Evolutionary conservation across 805 yeast genomes (phyloP), one percentile per base, ranked within the genome.

Genomic region (Candida dajiaensis): DNA sequence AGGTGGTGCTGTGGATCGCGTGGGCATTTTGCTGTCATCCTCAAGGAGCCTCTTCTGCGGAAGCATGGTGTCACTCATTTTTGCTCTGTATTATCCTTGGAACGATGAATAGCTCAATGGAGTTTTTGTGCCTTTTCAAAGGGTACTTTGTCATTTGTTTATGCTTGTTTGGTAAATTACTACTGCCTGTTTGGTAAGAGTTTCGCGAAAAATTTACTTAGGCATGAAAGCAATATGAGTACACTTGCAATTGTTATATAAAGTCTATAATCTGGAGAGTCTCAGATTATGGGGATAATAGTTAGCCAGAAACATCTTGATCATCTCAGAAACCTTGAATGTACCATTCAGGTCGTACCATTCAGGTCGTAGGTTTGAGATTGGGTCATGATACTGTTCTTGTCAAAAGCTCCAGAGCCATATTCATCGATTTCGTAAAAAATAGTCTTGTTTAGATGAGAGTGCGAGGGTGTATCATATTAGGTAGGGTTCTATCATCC

Each of bases 31-130:
- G 20, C 33, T 13, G 15, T 31, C 46, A 5, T 43, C 48, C 10
- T 45, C 44, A 8, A 38, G 7, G 5, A 31, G 19, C 15, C 50
- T 40, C 25, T 48, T 48, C 33, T 41, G 46, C 1, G 50, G 50
- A 1, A 48, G 6, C 3, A 36, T 9, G 15, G 38, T 10, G 10
- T 48, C 50, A 8, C 46, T 9, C 50, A 47, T 47, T 18, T 19
- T 6, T n/a, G 36, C 28, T 25, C 28, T 25, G 28, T 8, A 12
- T 25, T 25, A 25, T 7, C 13, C n/a, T n/a, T n/a, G n/a, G n/a
- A n/a, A n/a, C n/a, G n/a, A n/a, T n/a, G n/a, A n/a, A n/a, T n/a
- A n/a, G n/a, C n/a, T n/a, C n/a, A n/a, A n/a, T n/a, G n/a, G n/a
- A n/a, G n/a, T 25, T 10, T 25, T 10, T 25, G 12, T 25, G 28